Percentiles rank a stretch among this genome's conserved stretches.
These are phyloP conservation scores for Rhodosporidiobolus sp. DNA, from an alignment of 768 basidiomycete genomes.

Conservation along the genomic window DNA sequence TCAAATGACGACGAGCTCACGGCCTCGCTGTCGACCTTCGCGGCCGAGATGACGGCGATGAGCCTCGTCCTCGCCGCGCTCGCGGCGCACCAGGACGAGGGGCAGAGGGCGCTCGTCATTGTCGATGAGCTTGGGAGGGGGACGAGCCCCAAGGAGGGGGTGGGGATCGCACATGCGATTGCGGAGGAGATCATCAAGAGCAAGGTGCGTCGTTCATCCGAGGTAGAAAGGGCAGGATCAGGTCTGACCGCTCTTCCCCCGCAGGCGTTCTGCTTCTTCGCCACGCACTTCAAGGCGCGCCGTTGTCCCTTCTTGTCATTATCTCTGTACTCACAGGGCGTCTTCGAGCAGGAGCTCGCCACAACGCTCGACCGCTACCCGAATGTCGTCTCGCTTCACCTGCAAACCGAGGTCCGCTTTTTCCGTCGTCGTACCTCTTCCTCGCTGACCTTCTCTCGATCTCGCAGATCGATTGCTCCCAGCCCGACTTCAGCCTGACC, in stretches of 20 bases:
- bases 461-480: slow-evolving; percentile 28
- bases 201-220: slow-evolving; percentile 56
- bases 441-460: not conserved
- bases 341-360: slow-evolving; percentile 62
- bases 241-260: not conserved
- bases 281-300: slow-evolving; percentile 59
- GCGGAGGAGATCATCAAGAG: slow-evolving; percentile 57
- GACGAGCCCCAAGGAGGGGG: slow-evolving; percentile 72
- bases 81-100: slow-evolving; percentile 56
- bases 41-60: slow-evolving; percentile 85
- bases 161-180: slow-evolving; percentile 51
- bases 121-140: slow-evolving; percentile 91
- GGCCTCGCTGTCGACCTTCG: slow-evolving; percentile 86
- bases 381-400: slow-evolving; percentile 62
- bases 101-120: slow-evolving; percentile 64
- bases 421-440: not conserved
- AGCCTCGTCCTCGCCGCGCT: slow-evolving; percentile 56
- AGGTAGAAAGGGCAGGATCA: not conserved
- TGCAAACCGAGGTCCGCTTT: slow-evolving; percentile 30
- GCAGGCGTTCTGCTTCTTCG: slow-evolving; percentile 83
- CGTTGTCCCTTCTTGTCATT: too few relatives aligned
- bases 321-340: slow-evolving; percentile 58
- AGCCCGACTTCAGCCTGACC: slow-evolving; percentile 44
- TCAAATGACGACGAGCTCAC: slow-evolving; percentile 94
- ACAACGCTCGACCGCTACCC: slow-evolving; percentile 72